phyloP scores from a whole-genome alignment of 2,329 filamentous ascomycete genomes.

The Cercospora janseana region DNA sequence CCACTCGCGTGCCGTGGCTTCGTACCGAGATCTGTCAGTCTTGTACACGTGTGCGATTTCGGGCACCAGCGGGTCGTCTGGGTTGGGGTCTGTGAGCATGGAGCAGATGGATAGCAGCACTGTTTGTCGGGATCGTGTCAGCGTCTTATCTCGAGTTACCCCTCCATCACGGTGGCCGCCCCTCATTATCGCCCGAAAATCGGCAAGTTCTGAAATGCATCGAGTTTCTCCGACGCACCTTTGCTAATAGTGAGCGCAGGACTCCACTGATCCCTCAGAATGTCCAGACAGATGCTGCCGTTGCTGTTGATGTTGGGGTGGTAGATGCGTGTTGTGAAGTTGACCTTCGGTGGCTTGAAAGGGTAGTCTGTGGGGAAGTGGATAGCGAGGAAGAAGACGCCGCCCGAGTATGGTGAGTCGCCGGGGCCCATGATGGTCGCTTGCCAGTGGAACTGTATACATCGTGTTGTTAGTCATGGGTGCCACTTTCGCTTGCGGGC shows the following conservation, averaged over 20 bases:
- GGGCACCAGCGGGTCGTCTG: conserved; percentile 95
- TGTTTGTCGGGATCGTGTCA: conserved; percentile 41
- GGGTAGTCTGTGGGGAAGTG: conserved; percentile 99
- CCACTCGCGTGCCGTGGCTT: conserved; percentile 96
- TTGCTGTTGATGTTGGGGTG: conserved; percentile 99
- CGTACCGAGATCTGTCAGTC: conserved; percentile 92
- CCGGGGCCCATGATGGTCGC: conserved; percentile 99
- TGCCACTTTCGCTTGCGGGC: conserved; percentile 9
- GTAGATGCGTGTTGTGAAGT: conserved; percentile 99
- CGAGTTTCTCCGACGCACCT: conserved; percentile 55
- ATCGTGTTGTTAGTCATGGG: conserved; percentile 17
- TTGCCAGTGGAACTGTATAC: conserved; percentile 94
- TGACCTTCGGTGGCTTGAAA: conserved; percentile 99
- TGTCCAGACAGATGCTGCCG: conserved; percentile 98
- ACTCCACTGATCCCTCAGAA: conserved; percentile 98
- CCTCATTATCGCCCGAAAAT: neutral
- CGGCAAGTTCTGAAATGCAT: neutral
- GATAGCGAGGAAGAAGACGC: conserved; percentile 98
- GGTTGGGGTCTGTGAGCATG: conserved; percentile 99
- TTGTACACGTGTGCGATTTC: conserved; percentile 99
- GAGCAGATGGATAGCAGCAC: conserved; percentile 98
- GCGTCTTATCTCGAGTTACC: conserved; percentile 27
- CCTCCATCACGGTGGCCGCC: conserved; percentile 20
- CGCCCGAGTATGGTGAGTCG: conserved; percentile 96
- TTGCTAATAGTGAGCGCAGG: conserved; percentile 97